Conservation (phyloP, 345 rosid species). For the Brassica cretica region DNA sequence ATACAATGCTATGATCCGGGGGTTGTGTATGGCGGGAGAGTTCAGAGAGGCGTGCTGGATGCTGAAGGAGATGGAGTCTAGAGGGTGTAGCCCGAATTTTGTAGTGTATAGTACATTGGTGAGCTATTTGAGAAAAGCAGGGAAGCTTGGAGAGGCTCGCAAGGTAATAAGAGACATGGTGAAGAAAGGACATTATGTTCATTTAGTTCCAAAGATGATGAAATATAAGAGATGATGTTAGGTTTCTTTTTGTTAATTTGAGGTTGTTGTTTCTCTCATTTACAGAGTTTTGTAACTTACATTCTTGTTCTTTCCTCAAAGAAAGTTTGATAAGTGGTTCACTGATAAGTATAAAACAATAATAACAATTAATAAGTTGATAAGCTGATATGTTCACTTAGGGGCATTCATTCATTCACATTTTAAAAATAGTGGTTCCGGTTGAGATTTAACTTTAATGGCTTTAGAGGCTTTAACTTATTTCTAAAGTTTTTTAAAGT, state of each 20-base stretch:
- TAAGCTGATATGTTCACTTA: not conserved
- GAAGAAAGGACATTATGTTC: constrained; percentile 65
- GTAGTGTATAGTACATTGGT: constrained; percentile 82
- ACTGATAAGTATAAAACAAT: not conserved
- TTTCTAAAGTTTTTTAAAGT: too few species aligned
- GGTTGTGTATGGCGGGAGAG: constrained; percentile 69
- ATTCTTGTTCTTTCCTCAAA: constrained; percentile 5
- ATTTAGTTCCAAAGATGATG: constrained; percentile 58
- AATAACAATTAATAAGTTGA: not conserved
- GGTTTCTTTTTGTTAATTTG: constrained; percentile 2
- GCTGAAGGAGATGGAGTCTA: constrained; percentile 80
- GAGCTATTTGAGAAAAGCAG: constrained; percentile 66
- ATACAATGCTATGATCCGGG: constrained; percentile 84
- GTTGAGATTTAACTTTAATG: too few species aligned
- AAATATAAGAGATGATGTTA: constrained; percentile 53
- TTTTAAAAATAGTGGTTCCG: too few species aligned
- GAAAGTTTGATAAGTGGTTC: not conserved
- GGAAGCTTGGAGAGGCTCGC: constrained; percentile 72
- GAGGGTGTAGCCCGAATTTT: constrained; percentile 85
- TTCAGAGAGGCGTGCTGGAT: constrained; percentile 68
- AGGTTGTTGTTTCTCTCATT: constrained; percentile 30
- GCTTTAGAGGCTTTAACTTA: too few species aligned
- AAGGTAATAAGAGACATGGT: constrained; percentile 67
- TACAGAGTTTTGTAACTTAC: constrained; percentile 20
- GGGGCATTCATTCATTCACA: too few species aligned